Evolutionary conservation across 108 stramenopile genomes (phyloP).

Genomic region (Asterionellopsis glacialis): DNA sequence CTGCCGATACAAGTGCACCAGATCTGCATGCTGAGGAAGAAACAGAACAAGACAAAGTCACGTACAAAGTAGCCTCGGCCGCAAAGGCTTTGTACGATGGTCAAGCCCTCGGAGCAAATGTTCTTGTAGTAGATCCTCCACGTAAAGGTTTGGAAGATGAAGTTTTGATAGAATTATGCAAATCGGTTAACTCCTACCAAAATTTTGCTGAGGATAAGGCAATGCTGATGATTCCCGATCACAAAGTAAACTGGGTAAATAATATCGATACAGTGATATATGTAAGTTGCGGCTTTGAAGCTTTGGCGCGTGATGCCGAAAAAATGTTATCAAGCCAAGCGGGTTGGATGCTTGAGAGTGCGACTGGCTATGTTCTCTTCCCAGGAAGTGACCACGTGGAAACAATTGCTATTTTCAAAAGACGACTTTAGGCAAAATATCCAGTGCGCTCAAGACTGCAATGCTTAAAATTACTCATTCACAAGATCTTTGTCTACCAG

Average conservation of each 20-base stretch:
- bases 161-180: slow-evolving; percentile 77
- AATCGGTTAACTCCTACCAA: slow-evolving; percentile 64
- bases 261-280: slow-evolving; percentile 86
- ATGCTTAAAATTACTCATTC: no score
- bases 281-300: slow-evolving; percentile 97
- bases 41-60: slow-evolving; percentile 31
- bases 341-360: slow-evolving; percentile 86
- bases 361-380: slow-evolving; percentile 92
- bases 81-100: slow-evolving; percentile 72
- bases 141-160: slow-evolving; percentile 84
- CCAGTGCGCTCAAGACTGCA: no score
- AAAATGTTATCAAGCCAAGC: slow-evolving; percentile 55
- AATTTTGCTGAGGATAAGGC: slow-evolving; percentile 49
- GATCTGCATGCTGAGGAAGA: slow-evolving; percentile 7
- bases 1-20: slow-evolving; percentile 11
- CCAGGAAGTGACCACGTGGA: slow-evolving; percentile 96
- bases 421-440: slow-evolving; percentile 11
- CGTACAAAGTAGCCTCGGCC: slow-evolving; percentile 67
- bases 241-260: slow-evolving; percentile 66
- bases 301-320: slow-evolving; percentile 88
- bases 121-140: slow-evolving; percentile 94
- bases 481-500: no score
- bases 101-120: slow-evolving; percentile 84
- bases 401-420: slow-evolving; percentile 84
- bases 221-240: slow-evolving; percentile 41